A percentile compares a stretch with the other conserved stretches of the same genome.
phyloP scores from a whole-genome alignment of 2,329 filamentous ascomycete genomes.

The Fusarium keratoplasticum region DNA sequence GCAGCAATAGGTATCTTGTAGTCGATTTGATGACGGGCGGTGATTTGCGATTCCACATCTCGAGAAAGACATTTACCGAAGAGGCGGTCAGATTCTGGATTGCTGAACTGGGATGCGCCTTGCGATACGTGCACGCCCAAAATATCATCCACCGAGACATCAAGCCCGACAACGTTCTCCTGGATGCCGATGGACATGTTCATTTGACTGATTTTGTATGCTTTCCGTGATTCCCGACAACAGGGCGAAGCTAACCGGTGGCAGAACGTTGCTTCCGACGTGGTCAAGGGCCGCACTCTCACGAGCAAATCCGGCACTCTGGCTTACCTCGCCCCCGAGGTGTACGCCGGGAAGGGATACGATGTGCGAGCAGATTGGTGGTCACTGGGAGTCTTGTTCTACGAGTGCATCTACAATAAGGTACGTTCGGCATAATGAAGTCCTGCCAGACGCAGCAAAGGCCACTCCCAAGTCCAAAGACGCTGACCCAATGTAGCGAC shows the following conservation, averaged over 20 bases:
- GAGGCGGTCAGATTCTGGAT: slow-evolving; percentile 98
- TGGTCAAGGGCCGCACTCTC: slow-evolving; percentile 82
- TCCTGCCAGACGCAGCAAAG: not conserved
- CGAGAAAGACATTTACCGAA: slow-evolving; percentile 96
- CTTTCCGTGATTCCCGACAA: slow-evolving; percentile 17
- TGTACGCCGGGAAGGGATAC: slow-evolving; percentile 92
- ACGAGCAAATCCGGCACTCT: slow-evolving; percentile 97
- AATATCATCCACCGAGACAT: slow-evolving; percentile 92
- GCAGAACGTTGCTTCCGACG: slow-evolving; percentile 96
- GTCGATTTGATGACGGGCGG: slow-evolving; percentile 98
- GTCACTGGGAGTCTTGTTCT: slow-evolving; percentile 98
- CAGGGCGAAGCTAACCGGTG: slow-evolving; percentile 11
- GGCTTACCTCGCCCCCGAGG: slow-evolving; percentile 95
- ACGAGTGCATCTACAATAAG: slow-evolving; percentile 99
- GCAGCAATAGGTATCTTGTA: slow-evolving; percentile 82
- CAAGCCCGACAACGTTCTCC: slow-evolving; percentile 90
- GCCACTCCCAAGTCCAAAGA: not conserved
- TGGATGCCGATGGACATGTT: slow-evolving; percentile 91
- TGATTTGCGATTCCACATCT: slow-evolving; percentile 97
- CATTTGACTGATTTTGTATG: slow-evolving; percentile 97
- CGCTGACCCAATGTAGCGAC: slow-evolving; percentile 68
- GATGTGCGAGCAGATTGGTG: slow-evolving; percentile 96
- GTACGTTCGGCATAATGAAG: slow-evolving; percentile 58
- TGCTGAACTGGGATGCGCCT: slow-evolving; percentile 89
- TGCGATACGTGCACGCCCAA: slow-evolving; percentile 87